Base-by-base conservation (phyloP, 805 yeast species). In the Candida endomychidarum region DNA sequence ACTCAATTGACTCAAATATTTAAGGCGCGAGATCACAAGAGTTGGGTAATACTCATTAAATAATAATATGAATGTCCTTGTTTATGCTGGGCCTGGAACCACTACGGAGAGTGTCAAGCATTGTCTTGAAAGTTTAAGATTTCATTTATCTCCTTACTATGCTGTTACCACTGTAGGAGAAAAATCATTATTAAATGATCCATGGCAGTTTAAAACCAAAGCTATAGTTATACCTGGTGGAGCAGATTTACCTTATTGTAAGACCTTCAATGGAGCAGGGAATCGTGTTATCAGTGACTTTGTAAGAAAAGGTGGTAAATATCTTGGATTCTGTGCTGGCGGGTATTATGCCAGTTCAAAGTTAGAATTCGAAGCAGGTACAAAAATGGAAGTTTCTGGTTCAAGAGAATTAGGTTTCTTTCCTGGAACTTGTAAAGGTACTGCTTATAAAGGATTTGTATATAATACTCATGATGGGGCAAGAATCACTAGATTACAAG, bases 221-320 rank as follows among this genome's bases (percentile, higher is more conserved):
- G 66, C 86, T 47, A 56, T 93, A 30, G 96, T 89, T 1, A 60
- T 93, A 19, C 99, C 99, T 0, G 99, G 99, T 3, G 99, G 99
- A 6, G 97, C 98, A 0, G 99, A 93, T 57, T 65, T 88, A 37
- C 97, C 97, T 0, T 78, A 83, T 49, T 86, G 96, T 47, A 68
- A 72, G 38, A 77, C 74, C 3, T 73, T 95, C 47, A 81, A 83
- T 53, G 91, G 95, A 1, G 63, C 61, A 1, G 87, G 89, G 0
- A 86, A 83, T 52, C 52, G 63, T 8, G 66, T 70, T 26, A 86
- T 88, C 46, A 59, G 65, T 19, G 77, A 77, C 36, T 88, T 72
- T 49, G 88, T 88, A 1, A 68, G 79, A 21, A 68, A 70, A 40
- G 99, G 98, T 21, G 99, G 99, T 2, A 67, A 70, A 35, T 88